Conservation (phyloP, 2,329 filamentous ascomycete species). For the Phialophora verrucosa region DNA sequence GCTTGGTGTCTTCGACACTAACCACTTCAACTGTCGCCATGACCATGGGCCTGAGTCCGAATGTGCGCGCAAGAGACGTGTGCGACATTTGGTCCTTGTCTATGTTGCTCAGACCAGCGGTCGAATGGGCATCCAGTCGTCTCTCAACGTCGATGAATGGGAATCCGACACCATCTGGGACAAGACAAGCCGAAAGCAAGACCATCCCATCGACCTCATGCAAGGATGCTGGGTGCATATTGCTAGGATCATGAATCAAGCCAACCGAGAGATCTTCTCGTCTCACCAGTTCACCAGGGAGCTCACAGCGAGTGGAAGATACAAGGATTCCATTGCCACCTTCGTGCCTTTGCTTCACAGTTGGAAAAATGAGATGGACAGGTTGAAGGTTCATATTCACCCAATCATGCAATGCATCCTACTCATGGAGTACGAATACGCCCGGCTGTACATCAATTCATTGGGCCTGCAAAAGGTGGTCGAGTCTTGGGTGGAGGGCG, state of each 20-base stretch:
- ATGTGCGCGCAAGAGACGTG: slow-evolving; percentile 79
- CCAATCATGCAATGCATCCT: slow-evolving; percentile 72
- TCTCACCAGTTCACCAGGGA: slow-evolving; percentile 86
- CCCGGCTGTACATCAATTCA: slow-evolving; percentile 82
- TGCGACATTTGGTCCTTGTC: slow-evolving; percentile 84
- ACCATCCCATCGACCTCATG: slow-evolving; percentile 60
- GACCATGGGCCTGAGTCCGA: slow-evolving; percentile 61
- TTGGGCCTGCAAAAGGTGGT: slow-evolving; percentile 93
- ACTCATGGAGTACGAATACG: slow-evolving; percentile 82
- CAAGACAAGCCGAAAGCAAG: slow-evolving; percentile 35
- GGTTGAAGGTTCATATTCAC: slow-evolving; percentile 55
- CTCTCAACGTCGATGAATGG: slow-evolving; percentile 68
- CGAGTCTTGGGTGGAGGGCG: slow-evolving; percentile 55
- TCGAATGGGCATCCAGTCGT: slow-evolving; percentile 87
- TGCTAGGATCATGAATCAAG: slow-evolving; percentile 87
- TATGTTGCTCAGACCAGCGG: slow-evolving; percentile 95
- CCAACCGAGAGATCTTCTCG: slow-evolving; percentile 85
- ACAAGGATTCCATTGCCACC: slow-evolving; percentile 78
- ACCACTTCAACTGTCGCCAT: slow-evolving; percentile 56
- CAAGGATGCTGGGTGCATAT: slow-evolving; percentile 92
- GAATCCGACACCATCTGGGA: slow-evolving; percentile 35
- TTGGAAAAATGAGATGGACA: slow-evolving; percentile 83
- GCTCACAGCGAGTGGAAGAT: slow-evolving; percentile 83
- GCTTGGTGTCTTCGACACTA: slow-evolving; percentile 88
- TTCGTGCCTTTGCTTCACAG: slow-evolving; percentile 78